Evolutionary conservation across 192 early-diverging fungal genomes (phyloP).

Genomic region (Coemansia sp.): DNA sequence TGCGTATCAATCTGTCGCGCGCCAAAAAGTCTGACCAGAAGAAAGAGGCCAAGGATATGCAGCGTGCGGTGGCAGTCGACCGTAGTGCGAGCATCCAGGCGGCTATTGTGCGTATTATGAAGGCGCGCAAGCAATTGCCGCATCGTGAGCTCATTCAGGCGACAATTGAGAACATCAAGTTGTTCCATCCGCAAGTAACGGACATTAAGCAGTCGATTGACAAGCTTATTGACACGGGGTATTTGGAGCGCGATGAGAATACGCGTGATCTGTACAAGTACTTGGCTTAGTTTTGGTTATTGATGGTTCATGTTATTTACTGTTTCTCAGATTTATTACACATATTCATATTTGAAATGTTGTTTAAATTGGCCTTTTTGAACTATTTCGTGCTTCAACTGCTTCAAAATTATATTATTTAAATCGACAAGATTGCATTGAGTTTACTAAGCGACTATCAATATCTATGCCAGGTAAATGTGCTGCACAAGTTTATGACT

Average conservation of each 20-base stretch:
- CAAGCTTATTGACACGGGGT: slow-evolving; percentile 87
- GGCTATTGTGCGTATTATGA: slow-evolving; percentile 99
- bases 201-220: slow-evolving; percentile 98
- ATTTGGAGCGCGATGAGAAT: slow-evolving; percentile 82
- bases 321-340: too few species aligned
- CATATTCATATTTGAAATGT: too few species aligned
- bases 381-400: too few species aligned
- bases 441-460: too few species aligned
- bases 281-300: slow-evolving; percentile 54
- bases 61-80: slow-evolving; percentile 89
- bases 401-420: too few species aligned
- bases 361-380: too few species aligned
- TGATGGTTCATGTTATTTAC: too few species aligned
- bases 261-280: slow-evolving; percentile 84
- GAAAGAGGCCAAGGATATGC: slow-evolving; percentile 85
- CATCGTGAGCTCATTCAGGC: slow-evolving; percentile 84
- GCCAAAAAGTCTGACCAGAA: slow-evolving; percentile 87
- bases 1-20: slow-evolving; percentile 84
- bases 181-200: slow-evolving; percentile 85
- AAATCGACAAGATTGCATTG: too few species aligned
- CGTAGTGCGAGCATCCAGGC: slow-evolving; percentile 94
- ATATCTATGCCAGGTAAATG: too few species aligned
- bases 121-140: slow-evolving; percentile 88
- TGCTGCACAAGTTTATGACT: too few species aligned
- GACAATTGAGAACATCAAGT: slow-evolving; percentile 81